Evolutionary conservation across 148 eudicot genomes (phyloP), one percentile per base, ranked within the genome.

Genomic region (Camellia granthamiana): DNA sequence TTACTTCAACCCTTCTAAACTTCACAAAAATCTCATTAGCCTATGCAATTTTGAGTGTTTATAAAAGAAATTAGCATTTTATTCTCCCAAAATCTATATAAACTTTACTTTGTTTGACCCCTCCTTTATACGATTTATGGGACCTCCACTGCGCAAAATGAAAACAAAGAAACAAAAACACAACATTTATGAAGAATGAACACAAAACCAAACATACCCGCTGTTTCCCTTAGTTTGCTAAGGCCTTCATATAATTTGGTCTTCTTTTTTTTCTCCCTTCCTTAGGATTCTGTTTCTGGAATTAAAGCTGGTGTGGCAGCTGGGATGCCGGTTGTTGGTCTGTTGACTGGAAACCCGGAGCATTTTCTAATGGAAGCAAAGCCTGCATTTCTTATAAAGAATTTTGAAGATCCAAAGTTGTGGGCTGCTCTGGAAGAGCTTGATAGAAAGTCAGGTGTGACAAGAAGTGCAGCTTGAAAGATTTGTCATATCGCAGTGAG

Each of bases 281-380:
- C 63, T 44, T 71, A 93, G 99, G 99, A 95, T 83, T 95, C 97
- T 51, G 90, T 86, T 54, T 95, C 99, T 46, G 98, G 99, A 75
- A 96, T 92, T 76, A 92, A 83, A 86, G 99, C 99, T 52, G 99
- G 99, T 14, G 95, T 93, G n/a, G 97, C 93, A 16, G 98, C 99
- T 60, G 97, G 97, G 77, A 91, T 93, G 91, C 99, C 97, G 3
- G 98, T 96, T 42, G 85, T 96, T 61, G 99, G 98, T 44, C 81
- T 96, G 78, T 78, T 86, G 44, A 91, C 92, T 51, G 81, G 99
- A 86, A 96, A 92, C 69, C 98, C 99, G 0, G 93, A 88, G 58
- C 76, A 75, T 61, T 59, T 90, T 54, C 79, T 96, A 71, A 83
- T 83, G 91, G 88, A 85, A 86, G 99, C 92, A 59, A 91, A 89